Conservation (phyloP, 2,329 filamentous ascomycete species). For the Alternaria sp. region DNA sequence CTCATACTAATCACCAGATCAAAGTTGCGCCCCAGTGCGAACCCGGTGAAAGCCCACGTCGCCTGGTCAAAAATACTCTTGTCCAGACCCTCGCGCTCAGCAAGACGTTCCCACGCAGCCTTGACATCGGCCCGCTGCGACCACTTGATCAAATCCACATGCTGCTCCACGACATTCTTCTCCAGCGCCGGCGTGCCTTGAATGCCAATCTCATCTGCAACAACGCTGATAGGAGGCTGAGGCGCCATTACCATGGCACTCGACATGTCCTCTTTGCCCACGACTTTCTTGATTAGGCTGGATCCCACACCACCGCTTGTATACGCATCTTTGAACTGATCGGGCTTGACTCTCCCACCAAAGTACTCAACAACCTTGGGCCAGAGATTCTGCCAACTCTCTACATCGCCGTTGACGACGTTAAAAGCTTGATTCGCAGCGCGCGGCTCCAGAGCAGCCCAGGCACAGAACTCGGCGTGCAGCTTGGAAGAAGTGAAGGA, state of each 20-base stretch:
- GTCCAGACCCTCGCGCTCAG: conserved; percentile 45
- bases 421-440: conserved; percentile 53
- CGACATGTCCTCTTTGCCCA: not conserved
- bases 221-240: conserved; percentile 21
- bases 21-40: conserved; percentile 53
- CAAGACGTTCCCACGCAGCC: conserved; percentile 48
- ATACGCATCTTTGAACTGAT: conserved; percentile 24
- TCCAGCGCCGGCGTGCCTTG: conserved; percentile 7
- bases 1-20: conserved; percentile 53
- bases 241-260: not conserved
- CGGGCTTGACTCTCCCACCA: conserved; percentile 40
- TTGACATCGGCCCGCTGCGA: conserved; percentile 47
- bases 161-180: conserved; percentile 45
- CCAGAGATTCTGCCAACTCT: conserved; percentile 54
- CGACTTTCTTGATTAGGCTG: not conserved
- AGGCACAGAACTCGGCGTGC: conserved; percentile 39
- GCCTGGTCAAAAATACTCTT: conserved; percentile 52
- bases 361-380: conserved; percentile 49
- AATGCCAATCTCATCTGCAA: conserved; percentile 19
- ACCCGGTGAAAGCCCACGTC: conserved; percentile 54
- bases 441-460: conserved; percentile 40
- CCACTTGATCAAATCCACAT: conserved; percentile 53
- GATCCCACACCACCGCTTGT: conserved; percentile 22
- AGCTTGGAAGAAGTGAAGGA: conserved; percentile 33
- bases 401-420: conserved; percentile 51